Base-by-base conservation (phyloP, 192 early-diverging fungal genomes). In the Mortierella antarctica region DNA sequence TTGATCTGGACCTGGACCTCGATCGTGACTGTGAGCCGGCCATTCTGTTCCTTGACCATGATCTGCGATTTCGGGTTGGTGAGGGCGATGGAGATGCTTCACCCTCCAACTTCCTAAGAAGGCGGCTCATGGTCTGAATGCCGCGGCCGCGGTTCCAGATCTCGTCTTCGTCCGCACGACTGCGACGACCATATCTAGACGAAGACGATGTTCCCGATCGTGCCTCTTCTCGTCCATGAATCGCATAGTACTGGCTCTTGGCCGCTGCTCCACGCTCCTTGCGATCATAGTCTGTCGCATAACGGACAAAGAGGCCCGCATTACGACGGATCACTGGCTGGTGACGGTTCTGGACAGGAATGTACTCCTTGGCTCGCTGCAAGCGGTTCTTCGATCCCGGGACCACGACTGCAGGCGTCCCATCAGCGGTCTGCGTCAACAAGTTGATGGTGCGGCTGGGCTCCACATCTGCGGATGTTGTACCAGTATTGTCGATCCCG, bases 211-310 rank as follows among this genome's bases (percentile, higher is more conserved):
- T 61, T 23, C 77, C 23, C n/a, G 44, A 18, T 17, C 44, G 1
- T 14, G 45, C 5, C 14, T 74, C 62, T 31, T 74, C 73, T 6
- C 82, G 73, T 20, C 86, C 83, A 68, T 84, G 83, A 7, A 82
- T 48, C 6, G 80, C 62, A 58, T 87, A 87, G 51, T 87, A 87
- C 7, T 64, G 52, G 63, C 86, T 87, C 46, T 71, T 70, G 39
- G 82, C 62, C 44, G 78, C 74, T n/a, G 86, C 67, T 1, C 84
- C 82, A 42, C 67, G 59, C 46, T 81, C 71, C 56, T 87, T 87
- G 11, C 74, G 67, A 47, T 85, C 86, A 46, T 61, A 65, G 53
- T 83, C 83, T n/a, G 83, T 83, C 0, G 83, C 72, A 31, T 77
- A 48, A 17, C 85, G 78, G 44, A 86, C 23, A 54, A 75, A 74